Evolutionary conservation across 306 rosid species (phyloP).

Genomic region (Acacia acuminata): DNA sequence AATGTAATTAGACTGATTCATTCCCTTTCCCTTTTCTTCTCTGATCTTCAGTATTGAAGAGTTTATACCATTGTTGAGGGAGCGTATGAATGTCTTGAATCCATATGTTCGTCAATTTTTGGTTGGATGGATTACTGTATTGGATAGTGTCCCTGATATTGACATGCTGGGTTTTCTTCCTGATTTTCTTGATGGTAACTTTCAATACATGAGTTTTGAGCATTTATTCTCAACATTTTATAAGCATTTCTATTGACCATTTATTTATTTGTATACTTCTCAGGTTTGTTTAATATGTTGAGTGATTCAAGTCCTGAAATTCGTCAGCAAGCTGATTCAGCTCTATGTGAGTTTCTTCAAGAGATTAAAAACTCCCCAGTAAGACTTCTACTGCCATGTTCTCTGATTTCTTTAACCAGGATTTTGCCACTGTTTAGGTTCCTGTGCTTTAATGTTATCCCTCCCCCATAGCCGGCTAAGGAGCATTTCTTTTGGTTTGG

Average conservation of each 20-base stretch:
- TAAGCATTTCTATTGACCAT: conserved; percentile 20
- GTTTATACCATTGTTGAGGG: conserved; percentile 96
- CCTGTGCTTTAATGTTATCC: conserved; percentile 27
- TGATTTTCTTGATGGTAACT: conserved; percentile 86
- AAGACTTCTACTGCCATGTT: conserved; percentile 51
- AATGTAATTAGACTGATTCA: conserved; percentile 25
- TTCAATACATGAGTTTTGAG: not conserved
- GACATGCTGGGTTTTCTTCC: conserved; percentile 99
- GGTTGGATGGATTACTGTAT: conserved; percentile 99
- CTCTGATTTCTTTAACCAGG: conserved; percentile 45
- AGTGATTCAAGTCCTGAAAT: conserved; percentile 98
- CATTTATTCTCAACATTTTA: not conserved
- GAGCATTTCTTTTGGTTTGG: not conserved
- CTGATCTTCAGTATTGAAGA: conserved; percentile 82
- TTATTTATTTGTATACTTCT: conserved; percentile 35
- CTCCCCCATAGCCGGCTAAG: not conserved
- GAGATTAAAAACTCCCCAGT: conserved; percentile 99
- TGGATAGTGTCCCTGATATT: conserved; percentile 97
- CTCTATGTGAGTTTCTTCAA: conserved; percentile 97
- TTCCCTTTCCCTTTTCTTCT: conserved; percentile 29
- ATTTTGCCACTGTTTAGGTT: conserved; percentile 28
- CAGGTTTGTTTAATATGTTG: conserved; percentile 97
- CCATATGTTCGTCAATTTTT: conserved; percentile 98
- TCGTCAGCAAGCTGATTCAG: conserved; percentile 99
- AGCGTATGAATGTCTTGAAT: conserved; percentile 96